Evolutionary conservation across 164 flowering plant species (phyloP), one percentile per base, ranked within the genome.

Genomic region (Cinnamomum micranthum): DNA sequence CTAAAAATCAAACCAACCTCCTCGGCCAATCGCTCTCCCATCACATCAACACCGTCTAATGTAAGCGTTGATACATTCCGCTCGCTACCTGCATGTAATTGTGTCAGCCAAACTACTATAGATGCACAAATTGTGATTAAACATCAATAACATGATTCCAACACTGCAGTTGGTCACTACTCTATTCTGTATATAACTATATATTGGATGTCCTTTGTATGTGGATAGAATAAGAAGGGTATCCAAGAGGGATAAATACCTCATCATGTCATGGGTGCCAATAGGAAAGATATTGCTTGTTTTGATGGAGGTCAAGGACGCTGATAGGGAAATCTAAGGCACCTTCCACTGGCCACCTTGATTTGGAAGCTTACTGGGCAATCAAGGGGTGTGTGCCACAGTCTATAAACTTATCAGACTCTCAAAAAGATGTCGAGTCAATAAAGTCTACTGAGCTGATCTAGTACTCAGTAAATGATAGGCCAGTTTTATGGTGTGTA

Each of bases 11-110:
- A 52, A 77, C 83, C 31, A 73, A 95, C 99, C 98, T 96, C 99
- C 50, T 84, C 88, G 28, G 94, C 91, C 77, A 96, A 83, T 50
- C 99, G 80, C 62, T 90, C 93, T 17, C 98, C 99, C 98, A 94
- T 94, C 47, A 94, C 97, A 86, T 96, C 99, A 71, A 96, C 93
- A 33, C 99, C 98, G 81, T 96, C 99, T 69, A 96, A 80, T 35
- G 97, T 86, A 79, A 85, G 80, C 75, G 12, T 83, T 60, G 88
- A 85, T 76, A 74, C 81, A 86, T 96, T 96, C 70, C 87, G 73
- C 75, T 91, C 88, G 82, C 99, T 94, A 80, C 98, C 99, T 96
- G 85, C 76, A 84, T 28, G 68, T 15, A 65, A 28, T 59, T 41
- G 47, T 47, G 27, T 71, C 64, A 76, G 75, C 66, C 76, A 66